Evolutionary conservation across 2,329 filamentous ascomycete genomes (phyloP), one percentile per base, ranked within the genome.

Genomic region (Diaporthe sp.): DNA sequence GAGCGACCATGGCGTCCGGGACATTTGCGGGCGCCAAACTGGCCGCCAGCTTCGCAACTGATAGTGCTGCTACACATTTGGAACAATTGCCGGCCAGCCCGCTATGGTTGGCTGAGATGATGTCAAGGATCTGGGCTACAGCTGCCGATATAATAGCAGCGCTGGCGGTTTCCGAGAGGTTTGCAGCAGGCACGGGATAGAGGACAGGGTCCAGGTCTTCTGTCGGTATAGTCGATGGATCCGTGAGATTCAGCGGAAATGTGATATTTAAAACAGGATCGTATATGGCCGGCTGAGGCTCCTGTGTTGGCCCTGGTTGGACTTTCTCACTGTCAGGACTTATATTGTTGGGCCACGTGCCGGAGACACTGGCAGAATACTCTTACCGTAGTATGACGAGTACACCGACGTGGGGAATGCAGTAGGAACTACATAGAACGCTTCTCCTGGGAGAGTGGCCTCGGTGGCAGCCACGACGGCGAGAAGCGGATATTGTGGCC

Each of bases 241-340:
- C 84, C 0, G 90, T 92, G 70, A 92, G 80, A 76, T 90, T 89
- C 44, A 86, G 82, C 1, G 88, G 88, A 74, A 85, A 91, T 3
- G 88, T 90, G 76, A 86, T 84, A 77, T 91, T 88, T 63, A 90
- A 80, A 39, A 91, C 82, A 0, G 88, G 87, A 80, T 92, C 90
- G 76, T 86, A 84, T 5, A 92, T 80, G 20, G 85, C 86, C 3
- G 82, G 82, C 72, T 84, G 82, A 4, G 82, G 81, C 78, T 84
- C 80, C 53, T 78, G 80, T 13, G 81, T 82, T 20, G 83, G 81
- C 4, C 78, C 80, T 1, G 82, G 79, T 37, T 78, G 79, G 60
- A 83, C 81, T 83, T 70, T 51, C 25, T 53, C 3, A 63, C 10
- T 49, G 44, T 74, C 25, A 74, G 71, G n/a, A 44, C n/a, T 34